phyloP scores from a whole-genome alignment of 1,284 basidiomycete genomes.

The Irpex sp. region DNA sequence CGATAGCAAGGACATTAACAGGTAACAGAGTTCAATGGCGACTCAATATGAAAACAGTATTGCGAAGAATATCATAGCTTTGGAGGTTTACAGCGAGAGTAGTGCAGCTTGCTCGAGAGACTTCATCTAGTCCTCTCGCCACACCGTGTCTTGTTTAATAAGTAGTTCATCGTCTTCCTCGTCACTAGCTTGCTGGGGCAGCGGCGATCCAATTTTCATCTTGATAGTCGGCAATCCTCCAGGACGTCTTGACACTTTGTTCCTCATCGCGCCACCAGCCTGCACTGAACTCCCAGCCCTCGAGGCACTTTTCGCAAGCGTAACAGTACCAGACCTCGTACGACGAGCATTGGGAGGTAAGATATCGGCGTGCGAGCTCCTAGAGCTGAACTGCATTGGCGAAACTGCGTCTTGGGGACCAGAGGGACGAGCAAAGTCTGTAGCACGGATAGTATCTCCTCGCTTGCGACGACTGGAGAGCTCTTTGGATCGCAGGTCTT shows the following conservation, averaged over 20 bases:
- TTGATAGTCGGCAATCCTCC: slow-evolving; percentile 23
- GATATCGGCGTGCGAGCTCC: neutral
- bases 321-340: slow-evolving; percentile 30
- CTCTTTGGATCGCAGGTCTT: neutral
- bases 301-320: slow-evolving; percentile 17
- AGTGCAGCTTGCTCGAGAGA: neutral
- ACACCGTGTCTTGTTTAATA: slow-evolving; percentile 19
- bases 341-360: slow-evolving; percentile 16
- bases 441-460: slow-evolving; percentile 45
- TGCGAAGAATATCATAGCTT: neutral
- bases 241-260: slow-evolving; percentile 13
- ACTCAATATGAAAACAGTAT: neutral
- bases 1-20: neutral
- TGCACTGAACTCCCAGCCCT: neutral
- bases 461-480: slow-evolving; percentile 32
- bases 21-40: neutral
- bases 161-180: slow-evolving; percentile 32
- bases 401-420: slow-evolving; percentile 9
- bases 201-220: slow-evolving; percentile 24
- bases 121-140: slow-evolving; percentile 17
- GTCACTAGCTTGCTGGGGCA: slow-evolving; percentile 19
- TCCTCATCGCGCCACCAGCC: neutral
- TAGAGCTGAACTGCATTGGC: neutral
- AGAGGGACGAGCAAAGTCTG: slow-evolving; percentile 32
- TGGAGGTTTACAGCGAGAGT: no score